phyloP scores from a whole-genome alignment of 169 alveolate species.

The Theileria annulata region DNA sequence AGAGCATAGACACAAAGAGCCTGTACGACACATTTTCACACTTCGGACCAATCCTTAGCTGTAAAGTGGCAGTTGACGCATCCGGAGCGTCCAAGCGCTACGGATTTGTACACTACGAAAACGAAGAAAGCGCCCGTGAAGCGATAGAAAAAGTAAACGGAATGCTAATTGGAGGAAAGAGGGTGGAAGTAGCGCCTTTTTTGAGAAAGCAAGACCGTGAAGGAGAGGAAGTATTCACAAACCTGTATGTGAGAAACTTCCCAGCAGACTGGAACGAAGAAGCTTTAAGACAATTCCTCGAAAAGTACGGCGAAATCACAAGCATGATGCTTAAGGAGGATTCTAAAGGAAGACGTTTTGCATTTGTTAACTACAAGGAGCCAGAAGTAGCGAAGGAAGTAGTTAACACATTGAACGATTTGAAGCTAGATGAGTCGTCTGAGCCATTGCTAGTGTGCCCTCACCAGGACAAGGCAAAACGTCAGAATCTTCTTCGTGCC shows the following conservation, averaged over 20 bases:
- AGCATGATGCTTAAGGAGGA: slow-evolving; percentile 83
- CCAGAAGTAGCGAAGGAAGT: slow-evolving; percentile 87
- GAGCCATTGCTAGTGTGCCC: slow-evolving; percentile 85
- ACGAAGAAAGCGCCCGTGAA: slow-evolving; percentile 89
- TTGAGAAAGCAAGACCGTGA: slow-evolving; percentile 81
- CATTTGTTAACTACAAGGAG: slow-evolving; percentile 86
- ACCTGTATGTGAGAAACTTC: slow-evolving; percentile 89
- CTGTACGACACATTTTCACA: slow-evolving; percentile 90
- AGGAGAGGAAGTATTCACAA: slow-evolving; percentile 73
- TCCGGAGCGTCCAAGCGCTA: slow-evolving; percentile 89
- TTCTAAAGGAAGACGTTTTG: slow-evolving; percentile 84
- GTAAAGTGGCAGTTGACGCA: slow-evolving; percentile 91
- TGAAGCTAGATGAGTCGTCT: slow-evolving; percentile 67
- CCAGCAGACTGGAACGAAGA: slow-evolving; percentile 87
- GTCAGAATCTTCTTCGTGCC: slow-evolving; percentile 85
- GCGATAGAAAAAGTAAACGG: slow-evolving; percentile 92
- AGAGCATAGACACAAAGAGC: slow-evolving; percentile 91
- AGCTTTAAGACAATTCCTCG: slow-evolving; percentile 72
- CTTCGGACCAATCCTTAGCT: slow-evolving; percentile 91
- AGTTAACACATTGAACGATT: slow-evolving; percentile 84
- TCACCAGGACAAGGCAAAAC: slow-evolving; percentile 87
- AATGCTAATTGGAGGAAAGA: slow-evolving; percentile 87
- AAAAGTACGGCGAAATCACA: slow-evolving; percentile 89
- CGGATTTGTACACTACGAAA: slow-evolving; percentile 95
- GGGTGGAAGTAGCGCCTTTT: slow-evolving; percentile 89